Conservation (phyloP, 1,139 yeast species). For the Taphrina communis region DNA sequence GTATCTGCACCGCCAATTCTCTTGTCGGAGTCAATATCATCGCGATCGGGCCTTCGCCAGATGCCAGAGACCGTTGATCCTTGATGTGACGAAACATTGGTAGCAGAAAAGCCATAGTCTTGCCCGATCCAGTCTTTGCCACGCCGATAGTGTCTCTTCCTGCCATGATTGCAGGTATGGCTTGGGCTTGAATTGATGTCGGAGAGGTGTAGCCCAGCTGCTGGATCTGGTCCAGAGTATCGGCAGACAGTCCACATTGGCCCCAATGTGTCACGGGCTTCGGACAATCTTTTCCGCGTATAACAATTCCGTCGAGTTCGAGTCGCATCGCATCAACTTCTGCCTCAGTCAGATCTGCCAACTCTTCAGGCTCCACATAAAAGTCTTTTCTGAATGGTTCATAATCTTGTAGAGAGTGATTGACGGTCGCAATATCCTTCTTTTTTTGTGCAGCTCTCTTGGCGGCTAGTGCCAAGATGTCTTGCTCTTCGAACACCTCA, state of each 20-base stretch:
- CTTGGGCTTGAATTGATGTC: conserved; percentile 89
- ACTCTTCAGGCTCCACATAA: conserved; percentile 68
- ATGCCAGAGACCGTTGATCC: conserved; percentile 65
- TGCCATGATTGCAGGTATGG: conserved; percentile 86
- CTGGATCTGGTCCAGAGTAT: conserved; percentile 61
- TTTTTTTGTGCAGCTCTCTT: conserved; percentile 53
- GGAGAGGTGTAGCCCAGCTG: conserved; percentile 66
- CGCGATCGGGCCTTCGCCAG: conserved; percentile 76
- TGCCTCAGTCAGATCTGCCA: conserved; percentile 56
- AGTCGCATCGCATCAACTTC: conserved; percentile 64
- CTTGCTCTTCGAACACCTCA: conserved; percentile 48
- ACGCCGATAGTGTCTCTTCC: conserved; percentile 92
- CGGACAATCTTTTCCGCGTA: conserved; percentile 65
- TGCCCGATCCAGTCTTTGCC: conserved; percentile 97
- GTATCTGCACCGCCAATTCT: conserved; percentile 86
- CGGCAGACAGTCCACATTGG: conserved; percentile 75
- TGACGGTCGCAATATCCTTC: conserved; percentile 56
- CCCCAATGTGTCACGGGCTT: conserved; percentile 79
- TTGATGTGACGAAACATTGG: conserved; percentile 84
- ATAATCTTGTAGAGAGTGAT: conserved; percentile 59
- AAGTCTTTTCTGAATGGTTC: conserved; percentile 67
- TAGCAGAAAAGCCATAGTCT: conserved; percentile 82
- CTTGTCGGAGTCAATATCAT: conserved; percentile 88
- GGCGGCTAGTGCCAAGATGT: conserved; percentile 49
- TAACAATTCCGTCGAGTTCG: conserved; percentile 66